phyloP scores from a whole-genome alignment of 345 rosid species.

The Gynandropsis gynandra region DNA sequence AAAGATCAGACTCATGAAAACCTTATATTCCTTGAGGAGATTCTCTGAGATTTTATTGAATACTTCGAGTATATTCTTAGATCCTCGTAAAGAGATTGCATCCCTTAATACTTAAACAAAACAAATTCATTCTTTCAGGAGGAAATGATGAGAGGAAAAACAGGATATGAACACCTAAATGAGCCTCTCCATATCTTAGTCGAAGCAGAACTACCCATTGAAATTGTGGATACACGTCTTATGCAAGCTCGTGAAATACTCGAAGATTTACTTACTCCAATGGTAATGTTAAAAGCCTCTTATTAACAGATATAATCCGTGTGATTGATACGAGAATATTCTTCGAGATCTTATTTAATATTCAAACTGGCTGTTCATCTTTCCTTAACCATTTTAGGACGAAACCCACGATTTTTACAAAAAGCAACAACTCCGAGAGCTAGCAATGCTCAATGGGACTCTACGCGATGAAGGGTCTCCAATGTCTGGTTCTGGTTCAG shows the following conservation, averaged over 20 bases:
- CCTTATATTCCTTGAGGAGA: too few species aligned
- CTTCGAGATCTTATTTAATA: neutral
- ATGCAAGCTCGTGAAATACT: slow-evolving; percentile 94
- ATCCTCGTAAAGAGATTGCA: too few species aligned
- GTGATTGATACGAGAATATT: slow-evolving; percentile 4
- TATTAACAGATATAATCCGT: neutral
- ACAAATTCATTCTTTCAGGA: slow-evolving; percentile 42
- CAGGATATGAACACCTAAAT: slow-evolving; percentile 94
- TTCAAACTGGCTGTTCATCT: neutral
- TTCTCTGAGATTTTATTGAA: too few species aligned
- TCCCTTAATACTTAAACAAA: too few species aligned
- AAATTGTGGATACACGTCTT: slow-evolving; percentile 80
- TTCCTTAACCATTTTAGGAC: slow-evolving; percentile 36
- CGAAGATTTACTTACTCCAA: slow-evolving; percentile 82
- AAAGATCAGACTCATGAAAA: too few species aligned
- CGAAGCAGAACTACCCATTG: slow-evolving; percentile 91
- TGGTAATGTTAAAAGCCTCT: slow-evolving; percentile 37
- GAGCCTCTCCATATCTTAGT: slow-evolving; percentile 93
- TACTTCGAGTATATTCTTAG: too few species aligned
- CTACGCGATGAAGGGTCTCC: slow-evolving; percentile 93
- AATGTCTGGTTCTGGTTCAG: slow-evolving; percentile 93
- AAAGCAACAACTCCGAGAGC: slow-evolving; percentile 94
- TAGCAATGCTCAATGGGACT: slow-evolving; percentile 93
- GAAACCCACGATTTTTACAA: slow-evolving; percentile 94
- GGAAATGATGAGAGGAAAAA: slow-evolving; percentile 94